phyloP scores from a whole-genome alignment of 2,329 filamentous ascomycete species.

The Fusarium solani-melongenae region DNA sequence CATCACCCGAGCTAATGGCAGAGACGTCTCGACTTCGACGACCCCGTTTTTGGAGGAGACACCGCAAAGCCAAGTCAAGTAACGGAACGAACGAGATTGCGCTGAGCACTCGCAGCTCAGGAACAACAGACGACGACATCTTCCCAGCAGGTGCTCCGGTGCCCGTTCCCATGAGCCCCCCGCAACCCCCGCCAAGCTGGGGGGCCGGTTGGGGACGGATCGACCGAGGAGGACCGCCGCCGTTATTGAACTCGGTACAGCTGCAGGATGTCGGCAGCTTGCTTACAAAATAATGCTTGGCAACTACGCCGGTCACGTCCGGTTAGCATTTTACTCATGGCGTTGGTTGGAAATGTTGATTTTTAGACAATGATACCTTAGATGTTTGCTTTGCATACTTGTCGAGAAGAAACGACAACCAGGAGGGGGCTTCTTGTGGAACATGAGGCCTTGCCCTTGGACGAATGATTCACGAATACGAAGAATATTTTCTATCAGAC shows the following conservation, averaged over 20 bases:
- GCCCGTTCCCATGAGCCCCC: conserved; percentile 13
- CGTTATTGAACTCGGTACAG: conserved; percentile 42
- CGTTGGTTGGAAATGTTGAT: conserved; percentile 38
- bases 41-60: conserved; percentile 45
- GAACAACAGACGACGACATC: conserved; percentile 39
- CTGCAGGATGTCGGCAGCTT: conserved; percentile 51
- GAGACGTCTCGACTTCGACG: conserved; percentile 38
- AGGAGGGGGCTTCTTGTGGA: conserved; percentile 4
- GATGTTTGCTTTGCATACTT: conserved; percentile 42
- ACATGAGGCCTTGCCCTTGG: conserved; percentile 22
- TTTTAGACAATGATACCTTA: conserved; percentile 47
- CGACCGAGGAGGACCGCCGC: conserved; percentile 44
- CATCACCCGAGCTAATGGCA: conserved; percentile 53
- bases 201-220: conserved; percentile 48
- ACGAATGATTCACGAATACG: conserved; percentile 35
- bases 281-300: conserved; percentile 29
- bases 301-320: conserved; percentile 1
- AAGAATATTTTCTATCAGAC: too few species aligned
- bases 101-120: conserved; percentile 46
- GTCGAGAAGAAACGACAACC: conserved; percentile 24
- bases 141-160: conserved; percentile 32
- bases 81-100: conserved; percentile 49
- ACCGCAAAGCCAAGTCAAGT: conserved; percentile 41
- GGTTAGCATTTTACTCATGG: conserved; percentile 33
- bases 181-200: conserved; percentile 43